Conservation (phyloP, 1,284 basidiomycete species). For the Coniophora puteana region DNA sequence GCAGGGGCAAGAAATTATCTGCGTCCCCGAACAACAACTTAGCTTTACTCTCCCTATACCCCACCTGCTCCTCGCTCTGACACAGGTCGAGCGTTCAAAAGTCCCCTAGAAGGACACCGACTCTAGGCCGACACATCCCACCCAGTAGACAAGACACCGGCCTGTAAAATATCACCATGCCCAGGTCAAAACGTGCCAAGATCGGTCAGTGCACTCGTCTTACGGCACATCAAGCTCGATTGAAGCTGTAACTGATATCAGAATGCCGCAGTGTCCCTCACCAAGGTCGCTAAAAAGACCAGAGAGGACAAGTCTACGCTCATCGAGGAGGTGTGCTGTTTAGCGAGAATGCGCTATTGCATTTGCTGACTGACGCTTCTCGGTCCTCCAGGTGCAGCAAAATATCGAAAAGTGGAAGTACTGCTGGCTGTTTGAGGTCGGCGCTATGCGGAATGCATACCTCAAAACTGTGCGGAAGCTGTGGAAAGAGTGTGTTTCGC, state of each 20-base stretch:
- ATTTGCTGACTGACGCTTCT: conserved; percentile 3
- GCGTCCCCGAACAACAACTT: too few relatives aligned
- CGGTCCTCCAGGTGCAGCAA: conserved; percentile 57
- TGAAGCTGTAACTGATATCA: background rate
- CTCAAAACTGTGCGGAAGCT: conserved; percentile 90
- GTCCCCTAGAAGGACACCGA: too few relatives aligned
- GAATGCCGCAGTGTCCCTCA: conserved; percentile 59
- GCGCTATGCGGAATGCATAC: conserved; percentile 93
- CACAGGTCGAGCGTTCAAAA: too few relatives aligned
- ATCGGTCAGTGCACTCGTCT: conserved; percentile 48
- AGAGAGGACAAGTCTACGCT: conserved; percentile 82
- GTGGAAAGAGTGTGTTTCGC: conserved; percentile 82
- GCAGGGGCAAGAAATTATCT: too few relatives aligned
- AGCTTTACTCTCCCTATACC: too few relatives aligned
- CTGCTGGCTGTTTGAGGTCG: conserved; percentile 93
- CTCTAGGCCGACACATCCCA: too few relatives aligned
- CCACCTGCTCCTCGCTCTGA: too few relatives aligned
- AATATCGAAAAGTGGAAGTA: conserved; percentile 87
- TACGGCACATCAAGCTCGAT: conserved; percentile 7
- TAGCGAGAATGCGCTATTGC: conserved; percentile 3
- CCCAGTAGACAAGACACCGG: too few relatives aligned
- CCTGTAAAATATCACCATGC: conserved; percentile 59
- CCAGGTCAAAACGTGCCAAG: conserved; percentile 85
- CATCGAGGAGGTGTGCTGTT: conserved; percentile 69
- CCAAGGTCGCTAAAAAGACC: conserved; percentile 80